These are phyloP conservation scores for Alternaria tenuissima DNA, from an alignment of 2,329 filamentous ascomycete genomes.

Conservation along the genomic window DNA sequence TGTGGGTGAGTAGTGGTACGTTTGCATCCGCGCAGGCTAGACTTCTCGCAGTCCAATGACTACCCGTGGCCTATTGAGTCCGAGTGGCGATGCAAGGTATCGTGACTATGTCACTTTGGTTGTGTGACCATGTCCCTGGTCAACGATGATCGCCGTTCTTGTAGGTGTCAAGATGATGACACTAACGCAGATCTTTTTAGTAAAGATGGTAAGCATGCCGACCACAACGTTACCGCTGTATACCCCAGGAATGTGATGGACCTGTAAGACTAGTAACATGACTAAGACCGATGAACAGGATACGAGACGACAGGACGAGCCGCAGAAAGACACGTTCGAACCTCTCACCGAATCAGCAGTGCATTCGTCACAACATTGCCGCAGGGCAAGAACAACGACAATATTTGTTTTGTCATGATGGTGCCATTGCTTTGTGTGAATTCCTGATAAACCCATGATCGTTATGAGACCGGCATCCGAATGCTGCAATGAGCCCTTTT, in stretches of 20 bases:
- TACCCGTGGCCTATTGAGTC: too few species aligned
- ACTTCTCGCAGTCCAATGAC: neutral
- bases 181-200: neutral
- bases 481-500: constrained; percentile 41
- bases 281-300: neutral
- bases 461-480: constrained; percentile 46
- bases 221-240: neutral
- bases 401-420: constrained; percentile 37
- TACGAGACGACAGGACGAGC: neutral
- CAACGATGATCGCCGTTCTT: neutral
- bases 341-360: neutral
- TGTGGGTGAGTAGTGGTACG: neutral
- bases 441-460: constrained; percentile 47
- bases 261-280: neutral
- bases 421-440: constrained; percentile 49
- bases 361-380: neutral
- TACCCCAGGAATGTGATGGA: neutral
- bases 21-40: neutral
- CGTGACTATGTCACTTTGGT: neutral
- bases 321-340: neutral
- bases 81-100: constrained; percentile 1
- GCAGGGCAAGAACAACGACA: neutral
- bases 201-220: neutral
- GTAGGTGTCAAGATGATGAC: neutral
- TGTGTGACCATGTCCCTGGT: neutral